Percentiles rank a stretch among this genome's conserved stretches.
Conservation (phyloP, 306 rosid genomes). For the Luffa aegyptiaca region DNA sequence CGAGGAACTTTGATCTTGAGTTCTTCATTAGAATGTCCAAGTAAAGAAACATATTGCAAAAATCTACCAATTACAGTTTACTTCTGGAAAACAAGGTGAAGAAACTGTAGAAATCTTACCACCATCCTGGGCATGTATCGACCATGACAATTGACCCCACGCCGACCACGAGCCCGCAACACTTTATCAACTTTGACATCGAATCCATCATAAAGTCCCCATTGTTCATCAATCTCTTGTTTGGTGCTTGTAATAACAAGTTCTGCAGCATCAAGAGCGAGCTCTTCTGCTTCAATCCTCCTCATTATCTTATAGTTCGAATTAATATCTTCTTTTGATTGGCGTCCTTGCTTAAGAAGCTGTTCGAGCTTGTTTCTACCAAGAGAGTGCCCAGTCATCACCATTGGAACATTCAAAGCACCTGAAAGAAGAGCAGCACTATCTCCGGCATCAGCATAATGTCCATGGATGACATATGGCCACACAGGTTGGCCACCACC, state of each 20-base stretch:
- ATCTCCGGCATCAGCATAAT: slow-evolving; percentile 91
- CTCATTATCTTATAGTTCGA: slow-evolving; percentile 81
- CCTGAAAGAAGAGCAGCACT: slow-evolving; percentile 88
- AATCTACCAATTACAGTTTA: neutral
- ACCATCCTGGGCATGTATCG: slow-evolving; percentile 94
- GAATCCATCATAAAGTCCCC: slow-evolving; percentile 94
- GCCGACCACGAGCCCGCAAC: slow-evolving; percentile 73
- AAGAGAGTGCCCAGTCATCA: slow-evolving; percentile 80
- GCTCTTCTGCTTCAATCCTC: slow-evolving; percentile 87
- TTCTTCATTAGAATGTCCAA: slow-evolving; percentile 6
- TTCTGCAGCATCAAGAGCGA: slow-evolving; percentile 83
- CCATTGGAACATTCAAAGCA: slow-evolving; percentile 89
- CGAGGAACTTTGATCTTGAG: slow-evolving; percentile 7
- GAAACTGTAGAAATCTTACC: slow-evolving; percentile 30
- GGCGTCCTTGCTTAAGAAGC: slow-evolving; percentile 86
- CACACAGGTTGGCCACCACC: slow-evolving; percentile 74
- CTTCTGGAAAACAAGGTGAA: neutral
- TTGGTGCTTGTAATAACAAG: slow-evolving; percentile 86
- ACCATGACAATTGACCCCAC: slow-evolving; percentile 77
- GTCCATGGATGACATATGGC: slow-evolving; percentile 94
- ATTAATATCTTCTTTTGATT: slow-evolving; percentile 81
- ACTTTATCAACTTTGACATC: slow-evolving; percentile 89
- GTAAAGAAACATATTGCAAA: neutral
- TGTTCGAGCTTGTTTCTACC: slow-evolving; percentile 92
- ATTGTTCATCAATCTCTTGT: slow-evolving; percentile 87